Percentiles rank a stretch among this genome's conserved stretches.
Conservation (phyloP, 306 rosid species). For the Ochetophila trinervis region DNA sequence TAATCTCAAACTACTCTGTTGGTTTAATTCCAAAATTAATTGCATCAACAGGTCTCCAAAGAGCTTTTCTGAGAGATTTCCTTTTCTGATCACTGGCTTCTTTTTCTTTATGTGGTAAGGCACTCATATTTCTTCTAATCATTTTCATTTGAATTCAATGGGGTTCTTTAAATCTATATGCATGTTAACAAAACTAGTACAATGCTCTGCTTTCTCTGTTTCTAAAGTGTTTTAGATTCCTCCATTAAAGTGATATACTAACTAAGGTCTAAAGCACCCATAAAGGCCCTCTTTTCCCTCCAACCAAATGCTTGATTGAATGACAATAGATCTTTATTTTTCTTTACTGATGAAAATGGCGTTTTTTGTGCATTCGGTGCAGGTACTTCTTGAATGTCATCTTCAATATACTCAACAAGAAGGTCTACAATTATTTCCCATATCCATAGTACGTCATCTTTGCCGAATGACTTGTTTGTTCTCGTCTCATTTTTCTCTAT, state of each 20-base stretch:
- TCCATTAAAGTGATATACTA: too few relatives aligned
- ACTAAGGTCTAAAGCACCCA: too few relatives aligned
- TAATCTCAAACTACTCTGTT: not conserved
- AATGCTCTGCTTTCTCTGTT: too few relatives aligned
- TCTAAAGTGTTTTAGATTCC: too few relatives aligned
- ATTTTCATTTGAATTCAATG: not conserved
- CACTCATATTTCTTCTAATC: not conserved
- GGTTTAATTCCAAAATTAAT: not conserved
- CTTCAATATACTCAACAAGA: constrained; percentile 55
- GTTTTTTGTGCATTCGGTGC: not conserved
- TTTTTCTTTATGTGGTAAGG: constrained; percentile 63
- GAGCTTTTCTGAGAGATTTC: constrained; percentile 50
- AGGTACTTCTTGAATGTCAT: constrained; percentile 59
- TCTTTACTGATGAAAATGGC: not conserved
- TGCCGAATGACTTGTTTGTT: not conserved
- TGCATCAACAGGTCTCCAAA: constrained; percentile 31
- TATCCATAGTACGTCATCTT: constrained; percentile 36
- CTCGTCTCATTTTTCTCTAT: not conserved
- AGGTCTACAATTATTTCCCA: constrained; percentile 56
- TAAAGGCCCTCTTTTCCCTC: too few relatives aligned
- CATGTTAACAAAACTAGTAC: not conserved
- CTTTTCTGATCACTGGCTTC: constrained; percentile 45
- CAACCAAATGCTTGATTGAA: too few relatives aligned
- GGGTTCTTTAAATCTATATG: not conserved
- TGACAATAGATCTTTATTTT: too few relatives aligned